phyloP scores from a whole-genome alignment of 2,329 filamentous ascomycete genomes.

The Madurella fahalii region DNA sequence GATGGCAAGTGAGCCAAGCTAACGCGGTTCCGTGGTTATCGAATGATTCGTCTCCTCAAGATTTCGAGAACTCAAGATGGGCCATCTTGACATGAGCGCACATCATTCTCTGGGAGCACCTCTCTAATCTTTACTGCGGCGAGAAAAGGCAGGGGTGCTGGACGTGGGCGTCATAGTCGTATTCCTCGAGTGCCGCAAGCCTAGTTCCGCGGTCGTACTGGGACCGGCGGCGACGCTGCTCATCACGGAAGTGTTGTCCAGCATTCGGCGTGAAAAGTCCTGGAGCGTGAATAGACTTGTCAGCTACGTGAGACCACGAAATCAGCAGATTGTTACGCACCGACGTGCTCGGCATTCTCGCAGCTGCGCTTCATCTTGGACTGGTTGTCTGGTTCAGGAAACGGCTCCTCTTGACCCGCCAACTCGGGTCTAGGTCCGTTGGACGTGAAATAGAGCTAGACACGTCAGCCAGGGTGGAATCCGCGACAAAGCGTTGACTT shows the following conservation, averaged over 20 bases:
- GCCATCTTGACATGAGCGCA: background rate
- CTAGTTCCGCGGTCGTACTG: conserved; percentile 79
- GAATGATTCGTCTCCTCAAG: conserved; percentile 5
- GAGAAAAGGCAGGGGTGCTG: conserved; percentile 32
- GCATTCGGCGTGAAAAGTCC: conserved; percentile 78
- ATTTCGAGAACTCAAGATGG: background rate
- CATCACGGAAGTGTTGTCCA: conserved; percentile 66
- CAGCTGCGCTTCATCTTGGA: conserved; percentile 84
- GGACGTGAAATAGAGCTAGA: conserved; percentile 49
- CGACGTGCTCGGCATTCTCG: conserved; percentile 81
- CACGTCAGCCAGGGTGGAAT: conserved; percentile 16
- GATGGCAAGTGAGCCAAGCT: conserved; percentile 19
- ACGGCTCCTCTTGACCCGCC: conserved; percentile 68
- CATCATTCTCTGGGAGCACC: background rate
- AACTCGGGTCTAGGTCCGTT: conserved; percentile 47
- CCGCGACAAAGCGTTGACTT: conserved; percentile 11
- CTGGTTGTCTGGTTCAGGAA: conserved; percentile 76
- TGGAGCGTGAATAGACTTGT: conserved; percentile 29
- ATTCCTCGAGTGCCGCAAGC: conserved; percentile 63
- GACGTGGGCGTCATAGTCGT: conserved; percentile 43
- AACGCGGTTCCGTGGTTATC: conserved; percentile 1
- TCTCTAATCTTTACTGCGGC: conserved; percentile 18
- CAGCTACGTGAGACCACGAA: background rate
- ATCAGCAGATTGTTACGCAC: conserved; percentile 43
- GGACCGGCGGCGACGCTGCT: conserved; percentile 71